Evolutionary conservation across 192 early-diverging fungal species (phyloP).

Genomic region (Jimgerdemannia lactiflua): DNA sequence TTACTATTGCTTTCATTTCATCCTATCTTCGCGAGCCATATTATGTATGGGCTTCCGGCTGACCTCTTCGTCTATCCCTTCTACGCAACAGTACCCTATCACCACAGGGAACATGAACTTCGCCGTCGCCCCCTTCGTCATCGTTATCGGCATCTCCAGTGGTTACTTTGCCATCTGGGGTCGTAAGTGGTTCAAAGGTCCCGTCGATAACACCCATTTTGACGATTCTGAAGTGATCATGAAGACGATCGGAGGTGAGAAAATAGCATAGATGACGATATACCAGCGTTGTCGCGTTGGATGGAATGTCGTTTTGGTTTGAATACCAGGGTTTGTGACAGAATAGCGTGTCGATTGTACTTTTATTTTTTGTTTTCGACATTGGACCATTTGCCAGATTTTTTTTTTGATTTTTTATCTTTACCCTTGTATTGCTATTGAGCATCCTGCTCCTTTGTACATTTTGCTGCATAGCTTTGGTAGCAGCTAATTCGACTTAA

Average conservation of each 20-base stretch:
- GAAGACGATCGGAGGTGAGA: not conserved
- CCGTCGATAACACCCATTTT: conserved; percentile 22
- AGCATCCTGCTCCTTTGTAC: too few relatives aligned
- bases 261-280: not conserved
- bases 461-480: too few relatives aligned
- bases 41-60: not conserved
- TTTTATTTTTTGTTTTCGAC: too few relatives aligned
- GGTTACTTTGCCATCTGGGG: conserved; percentile 49
- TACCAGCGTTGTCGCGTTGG: too few relatives aligned
- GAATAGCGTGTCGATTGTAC: too few relatives aligned
- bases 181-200: conserved; percentile 49
- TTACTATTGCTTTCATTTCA: conserved; percentile 1
- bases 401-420: too few relatives aligned
- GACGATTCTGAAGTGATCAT: not conserved
- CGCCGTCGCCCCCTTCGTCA: conserved; percentile 30
- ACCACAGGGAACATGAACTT: conserved; percentile 46
- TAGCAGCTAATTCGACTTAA: too few relatives aligned
- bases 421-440: too few relatives aligned
- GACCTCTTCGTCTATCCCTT: conserved; percentile 5
- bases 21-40: not conserved
- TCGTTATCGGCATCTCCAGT: conserved; percentile 40
- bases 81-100: conserved; percentile 29
- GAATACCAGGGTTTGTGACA: too few relatives aligned
- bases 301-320: not conserved
- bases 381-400: too few relatives aligned